Conservation (phyloP, 1,139 yeast genomes). For the Geotrichum klebahnii region DNA sequence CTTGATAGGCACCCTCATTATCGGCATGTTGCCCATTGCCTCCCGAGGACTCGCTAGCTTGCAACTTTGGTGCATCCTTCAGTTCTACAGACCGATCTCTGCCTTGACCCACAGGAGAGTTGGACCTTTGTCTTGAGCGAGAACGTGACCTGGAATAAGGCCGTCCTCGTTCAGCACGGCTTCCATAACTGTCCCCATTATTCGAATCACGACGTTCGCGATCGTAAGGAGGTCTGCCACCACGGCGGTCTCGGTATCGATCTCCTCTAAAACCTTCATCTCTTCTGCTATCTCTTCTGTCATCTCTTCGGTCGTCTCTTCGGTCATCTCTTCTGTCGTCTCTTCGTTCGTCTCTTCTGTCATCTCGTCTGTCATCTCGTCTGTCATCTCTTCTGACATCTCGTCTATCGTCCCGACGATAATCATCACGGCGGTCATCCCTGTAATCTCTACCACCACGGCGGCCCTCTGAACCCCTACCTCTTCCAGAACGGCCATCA, state of each 20-base stretch:
- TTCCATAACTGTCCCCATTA: constrained; percentile 15
- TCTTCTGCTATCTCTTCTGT: constrained; percentile 3
- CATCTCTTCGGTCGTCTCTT: constrained; percentile 13
- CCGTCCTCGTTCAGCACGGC: constrained; percentile 24
- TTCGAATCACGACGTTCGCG: background rate
- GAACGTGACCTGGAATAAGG: constrained; percentile 13
- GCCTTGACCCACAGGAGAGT: constrained; percentile 17
- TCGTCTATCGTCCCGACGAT: constrained; percentile 23
- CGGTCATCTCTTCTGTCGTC: constrained; percentile 25
- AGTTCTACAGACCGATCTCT: constrained; percentile 4
- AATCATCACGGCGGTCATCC: constrained; percentile 26
- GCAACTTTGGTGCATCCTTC: too few species aligned
- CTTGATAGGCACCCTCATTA: background rate
- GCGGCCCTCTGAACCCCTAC: constrained; percentile 57
- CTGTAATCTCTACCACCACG: constrained; percentile 23
- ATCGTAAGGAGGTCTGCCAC: constrained; percentile 10
- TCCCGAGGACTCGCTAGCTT: background rate
- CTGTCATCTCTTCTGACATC: constrained; percentile 23
- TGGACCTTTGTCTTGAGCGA: constrained; percentile 19
- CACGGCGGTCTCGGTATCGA: constrained; percentile 18
- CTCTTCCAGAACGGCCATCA: constrained; percentile 18
- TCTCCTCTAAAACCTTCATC: constrained; percentile 15
- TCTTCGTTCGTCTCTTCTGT: constrained; percentile 20
- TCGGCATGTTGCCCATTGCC: background rate
- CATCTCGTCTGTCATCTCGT: constrained; percentile 14